phyloP scores from a whole-genome alignment of 257 asterid species.

The Solanum pimpinellifolium region DNA sequence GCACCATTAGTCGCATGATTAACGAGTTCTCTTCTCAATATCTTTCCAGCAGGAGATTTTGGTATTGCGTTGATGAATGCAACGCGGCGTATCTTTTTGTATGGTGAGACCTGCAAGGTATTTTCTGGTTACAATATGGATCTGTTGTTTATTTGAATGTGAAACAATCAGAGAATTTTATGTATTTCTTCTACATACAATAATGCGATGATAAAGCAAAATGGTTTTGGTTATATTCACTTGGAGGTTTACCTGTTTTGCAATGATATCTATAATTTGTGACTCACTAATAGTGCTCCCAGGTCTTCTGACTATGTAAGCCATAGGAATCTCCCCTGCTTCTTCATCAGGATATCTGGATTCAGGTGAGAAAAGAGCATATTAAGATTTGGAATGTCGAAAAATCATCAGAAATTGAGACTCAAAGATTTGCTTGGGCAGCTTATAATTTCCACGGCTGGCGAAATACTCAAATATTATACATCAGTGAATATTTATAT shows the following conservation, averaged over 20 bases:
- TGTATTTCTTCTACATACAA: neutral
- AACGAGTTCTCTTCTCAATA: slow-evolving; percentile 62
- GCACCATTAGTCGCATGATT: slow-evolving; percentile 27
- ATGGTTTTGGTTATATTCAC: neutral
- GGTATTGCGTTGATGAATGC: slow-evolving; percentile 62
- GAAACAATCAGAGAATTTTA: neutral
- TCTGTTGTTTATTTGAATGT: neutral
- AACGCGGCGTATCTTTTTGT: slow-evolving; percentile 66
- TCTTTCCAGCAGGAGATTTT: slow-evolving; percentile 79
- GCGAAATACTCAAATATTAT: neutral
- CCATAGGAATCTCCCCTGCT: slow-evolving; percentile 97
- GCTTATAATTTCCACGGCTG: neutral
- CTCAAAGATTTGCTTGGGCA: neutral
- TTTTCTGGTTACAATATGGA: neutral
- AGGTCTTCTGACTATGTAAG: slow-evolving; percentile 73
- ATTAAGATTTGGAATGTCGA: neutral
- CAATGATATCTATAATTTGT: slow-evolving; percentile 56
- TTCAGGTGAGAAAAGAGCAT: neutral
- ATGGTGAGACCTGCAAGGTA: slow-evolving; percentile 60
- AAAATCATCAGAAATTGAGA: neutral
- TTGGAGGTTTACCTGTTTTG: slow-evolving; percentile 44
- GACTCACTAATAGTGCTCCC: slow-evolving; percentile 50
- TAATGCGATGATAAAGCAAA: neutral
- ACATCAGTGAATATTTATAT: neutral
- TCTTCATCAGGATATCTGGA: slow-evolving; percentile 87